phyloP scores from a whole-genome alignment of 345 rosid species.

The Gossypium thurberi region DNA sequence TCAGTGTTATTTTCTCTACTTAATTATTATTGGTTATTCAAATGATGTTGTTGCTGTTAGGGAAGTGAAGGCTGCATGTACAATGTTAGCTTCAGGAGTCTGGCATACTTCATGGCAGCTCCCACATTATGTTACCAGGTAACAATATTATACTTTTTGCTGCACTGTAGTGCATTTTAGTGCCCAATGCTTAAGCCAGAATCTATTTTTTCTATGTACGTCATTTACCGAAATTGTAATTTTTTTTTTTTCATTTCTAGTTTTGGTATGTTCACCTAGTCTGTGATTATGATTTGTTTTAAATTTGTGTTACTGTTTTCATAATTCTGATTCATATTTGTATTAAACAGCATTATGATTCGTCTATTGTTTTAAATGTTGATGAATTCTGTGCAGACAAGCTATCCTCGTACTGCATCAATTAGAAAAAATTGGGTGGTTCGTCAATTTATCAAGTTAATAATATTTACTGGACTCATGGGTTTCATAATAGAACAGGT shows the following conservation, averaged over 20 bases:
- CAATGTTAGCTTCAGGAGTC: constrained; percentile 59
- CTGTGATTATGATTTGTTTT: neutral
- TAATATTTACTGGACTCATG: constrained; percentile 90
- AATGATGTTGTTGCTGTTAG: constrained; percentile 30
- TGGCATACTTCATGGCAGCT: constrained; percentile 92
- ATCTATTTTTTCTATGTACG: neutral
- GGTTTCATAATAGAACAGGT: constrained; percentile 97
- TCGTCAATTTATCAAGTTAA: constrained; percentile 72
- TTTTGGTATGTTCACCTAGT: neutral
- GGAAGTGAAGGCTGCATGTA: constrained; percentile 37
- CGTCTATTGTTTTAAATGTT: constrained; percentile 6
- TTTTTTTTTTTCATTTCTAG: neutral
- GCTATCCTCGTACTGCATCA: constrained; percentile 78
- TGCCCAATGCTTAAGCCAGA: neutral
- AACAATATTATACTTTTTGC: constrained; percentile 10
- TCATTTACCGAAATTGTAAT: neutral
- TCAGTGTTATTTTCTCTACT: neutral
- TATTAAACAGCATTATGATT: neutral
- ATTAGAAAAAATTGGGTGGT: constrained; percentile 87
- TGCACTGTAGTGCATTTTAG: neutral
- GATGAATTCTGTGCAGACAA: constrained; percentile 34
- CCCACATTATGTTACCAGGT: constrained; percentile 99
- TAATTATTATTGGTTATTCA: constrained; percentile 11
- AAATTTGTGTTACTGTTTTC: neutral
- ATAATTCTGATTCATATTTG: neutral